These are phyloP conservation scores for Fusarium piperis DNA, from an alignment of 2,329 filamentous ascomycete genomes.

Conservation along the genomic window DNA sequence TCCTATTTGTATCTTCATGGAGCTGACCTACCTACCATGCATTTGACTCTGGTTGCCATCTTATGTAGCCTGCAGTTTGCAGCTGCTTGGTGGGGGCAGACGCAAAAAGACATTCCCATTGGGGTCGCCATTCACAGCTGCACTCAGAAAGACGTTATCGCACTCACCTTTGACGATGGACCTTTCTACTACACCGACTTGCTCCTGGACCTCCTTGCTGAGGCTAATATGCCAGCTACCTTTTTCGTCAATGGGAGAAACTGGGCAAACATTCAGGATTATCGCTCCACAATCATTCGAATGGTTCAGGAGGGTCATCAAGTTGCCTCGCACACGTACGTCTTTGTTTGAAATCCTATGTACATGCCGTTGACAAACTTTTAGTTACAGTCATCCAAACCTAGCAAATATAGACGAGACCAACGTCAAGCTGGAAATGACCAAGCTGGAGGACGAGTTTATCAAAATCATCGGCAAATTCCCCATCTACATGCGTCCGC, in stretches of 20 bases:
- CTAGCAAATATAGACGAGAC: conserved; percentile 41
- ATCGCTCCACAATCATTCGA: conserved; percentile 42
- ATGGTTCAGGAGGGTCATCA: conserved; percentile 62
- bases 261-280: conserved; percentile 36
- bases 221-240: conserved; percentile 41
- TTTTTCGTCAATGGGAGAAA: conserved; percentile 42
- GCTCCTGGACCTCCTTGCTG: conserved; percentile 46
- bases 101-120: conserved; percentile 1
- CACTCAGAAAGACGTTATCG: conserved; percentile 40
- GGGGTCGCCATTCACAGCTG: conserved; percentile 36
- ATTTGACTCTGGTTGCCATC: background rate
- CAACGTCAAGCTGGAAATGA: conserved; percentile 39
- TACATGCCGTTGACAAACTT: background rate
- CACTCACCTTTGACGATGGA: conserved; percentile 54
- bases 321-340: conserved; percentile 60
- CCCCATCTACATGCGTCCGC: conserved; percentile 50
- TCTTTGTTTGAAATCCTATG: conserved; percentile 24
- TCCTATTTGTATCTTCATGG: background rate
- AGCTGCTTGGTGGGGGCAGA: background rate
- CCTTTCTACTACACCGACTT: conserved; percentile 48
- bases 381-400: conserved; percentile 44
- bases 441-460: conserved; percentile 43
- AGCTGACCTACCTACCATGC: background rate
- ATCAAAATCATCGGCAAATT: conserved; percentile 42
- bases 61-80: background rate